These are phyloP conservation scores for Colletotrichum spaethianum DNA, from an alignment of 2,329 filamentous ascomycete genomes.

Conservation along the genomic window DNA sequence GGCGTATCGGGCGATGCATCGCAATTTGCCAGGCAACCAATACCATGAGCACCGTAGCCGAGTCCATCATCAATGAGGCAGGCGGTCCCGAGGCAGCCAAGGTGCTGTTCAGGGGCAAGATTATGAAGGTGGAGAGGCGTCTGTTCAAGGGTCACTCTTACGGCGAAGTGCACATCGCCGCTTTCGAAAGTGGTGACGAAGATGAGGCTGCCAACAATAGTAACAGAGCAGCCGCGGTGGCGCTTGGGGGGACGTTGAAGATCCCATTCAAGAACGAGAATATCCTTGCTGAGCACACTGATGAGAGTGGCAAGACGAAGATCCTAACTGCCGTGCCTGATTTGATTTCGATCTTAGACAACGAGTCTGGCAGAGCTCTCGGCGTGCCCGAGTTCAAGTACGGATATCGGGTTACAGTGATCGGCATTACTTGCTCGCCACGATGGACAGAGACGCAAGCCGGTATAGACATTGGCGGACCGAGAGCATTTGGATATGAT, in stretches of 20 bases:
- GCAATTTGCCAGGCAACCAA: constrained; percentile 50
- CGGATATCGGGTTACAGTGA: constrained; percentile 64
- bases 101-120: constrained; percentile 75
- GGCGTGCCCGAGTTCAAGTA: constrained; percentile 71
- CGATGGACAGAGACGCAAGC: constrained; percentile 65
- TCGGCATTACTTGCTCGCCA: constrained; percentile 68
- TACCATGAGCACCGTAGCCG: constrained; percentile 67
- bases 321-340: constrained; percentile 70
- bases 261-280: constrained; percentile 56
- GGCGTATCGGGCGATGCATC: constrained; percentile 34
- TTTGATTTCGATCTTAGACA: constrained; percentile 68
- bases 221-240: constrained; percentile 20
- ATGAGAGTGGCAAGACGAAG: constrained; percentile 48
- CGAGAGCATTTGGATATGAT: constrained; percentile 53
- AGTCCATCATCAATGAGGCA: constrained; percentile 71
- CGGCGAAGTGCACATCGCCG: constrained; percentile 55
- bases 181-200: constrained; percentile 44
- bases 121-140: constrained; percentile 64
- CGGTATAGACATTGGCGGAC: constrained; percentile 64
- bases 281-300: constrained; percentile 65
- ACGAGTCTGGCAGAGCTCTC: constrained; percentile 69
- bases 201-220: constrained; percentile 33
- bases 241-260: constrained; percentile 43
- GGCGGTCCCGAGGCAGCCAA: constrained; percentile 67
- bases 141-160: constrained; percentile 65